Conservation (phyloP, 164 flowering plant genomes). For the Chloranthus sessilifolius region DNA sequence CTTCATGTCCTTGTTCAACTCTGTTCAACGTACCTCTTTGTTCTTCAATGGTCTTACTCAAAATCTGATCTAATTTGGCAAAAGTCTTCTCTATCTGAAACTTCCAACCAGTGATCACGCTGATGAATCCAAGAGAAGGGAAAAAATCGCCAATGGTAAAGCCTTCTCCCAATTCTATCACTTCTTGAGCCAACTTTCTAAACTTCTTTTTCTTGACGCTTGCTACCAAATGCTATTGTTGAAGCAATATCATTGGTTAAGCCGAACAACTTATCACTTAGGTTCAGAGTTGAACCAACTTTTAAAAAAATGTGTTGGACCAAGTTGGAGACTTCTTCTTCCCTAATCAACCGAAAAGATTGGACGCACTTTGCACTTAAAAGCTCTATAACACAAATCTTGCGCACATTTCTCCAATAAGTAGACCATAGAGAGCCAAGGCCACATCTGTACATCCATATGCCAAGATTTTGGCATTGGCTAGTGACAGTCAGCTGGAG, state of each 20-base stretch:
- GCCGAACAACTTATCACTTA: slow-evolving; percentile 13
- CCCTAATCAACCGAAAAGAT: slow-evolving; percentile 9
- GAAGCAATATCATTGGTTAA: slow-evolving; percentile 15
- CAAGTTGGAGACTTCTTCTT: slow-evolving; percentile 14
- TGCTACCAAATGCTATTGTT: slow-evolving; percentile 34
- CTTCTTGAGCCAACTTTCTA: slow-evolving; percentile 9
- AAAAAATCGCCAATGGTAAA: slow-evolving; percentile 29
- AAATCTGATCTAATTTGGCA: slow-evolving; percentile 11
- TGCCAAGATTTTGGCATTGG: not conserved
- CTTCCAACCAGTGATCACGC: slow-evolving; percentile 16
- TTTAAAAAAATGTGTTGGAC: slow-evolving; percentile 5
- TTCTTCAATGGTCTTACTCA: slow-evolving; percentile 17
- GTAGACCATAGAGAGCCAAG: slow-evolving; percentile 11
- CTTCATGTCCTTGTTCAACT: too few species aligned
- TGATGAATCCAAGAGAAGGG: slow-evolving; percentile 14
- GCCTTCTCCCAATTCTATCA: slow-evolving; percentile 12
- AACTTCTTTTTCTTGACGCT: slow-evolving; percentile 28
- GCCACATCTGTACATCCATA: slow-evolving; percentile 8
- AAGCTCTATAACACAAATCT: slow-evolving; percentile 9
- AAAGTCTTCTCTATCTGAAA: slow-evolving; percentile 14
- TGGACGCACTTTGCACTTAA: slow-evolving; percentile 12
- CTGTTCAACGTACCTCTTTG: too few species aligned
- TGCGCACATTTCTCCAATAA: slow-evolving; percentile 11
- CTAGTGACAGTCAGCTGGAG: slow-evolving; percentile 1
- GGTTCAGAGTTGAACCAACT: slow-evolving; percentile 14